Evolutionary conservation across 805 yeast species (phyloP), one percentile per base, ranked within the genome.

Genomic region (Suhomyces xylopsoci): DNA sequence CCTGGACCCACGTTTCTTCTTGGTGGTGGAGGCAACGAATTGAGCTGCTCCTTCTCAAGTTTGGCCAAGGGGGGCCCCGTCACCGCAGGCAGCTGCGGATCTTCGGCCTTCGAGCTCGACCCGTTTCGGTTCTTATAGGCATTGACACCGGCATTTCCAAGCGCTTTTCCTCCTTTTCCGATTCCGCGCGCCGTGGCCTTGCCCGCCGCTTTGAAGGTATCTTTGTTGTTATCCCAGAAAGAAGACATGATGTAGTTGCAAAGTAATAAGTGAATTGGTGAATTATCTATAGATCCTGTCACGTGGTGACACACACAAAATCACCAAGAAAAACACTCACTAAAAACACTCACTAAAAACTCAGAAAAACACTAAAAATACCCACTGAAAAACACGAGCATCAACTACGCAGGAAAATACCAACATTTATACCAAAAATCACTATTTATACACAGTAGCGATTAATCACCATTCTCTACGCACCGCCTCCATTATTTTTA

Each of bases 171-270:
- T 3, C 83, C 85, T 46, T 62, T 69, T 6, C 83, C 85, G 22
- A 81, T 75, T 5, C 83, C 84, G 53, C 72, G 76, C 47, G 71
- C 71, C 0, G 82, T 76, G 20, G 82, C 75, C 5, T 67, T 57
- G 2, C 84, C 80, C 0, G 78, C 85, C 1, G 76, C 60, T 53
- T 80, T 80, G 59, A 82, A 73, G 0, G 79, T 59, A 51, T 65
- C 85, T 57, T 81, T 82, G 64, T 82, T 80, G 49, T 79, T 74
- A 17, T 75, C 77, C 82, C 82, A 79, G 53, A 77, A 79, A 1
- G 77, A 67, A 61, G 72, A 66, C 67, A 59, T 63, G 12, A 52
- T 53, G 32, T n/a, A 41, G 28, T 12, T 14, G 28, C 17, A 20
- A 41, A 22, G 45, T 34, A 14, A 5, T 20, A 3, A 5, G 22